Conservation (phyloP, 2,329 filamentous ascomycete genomes). For the Fusarium sp. region DNA sequence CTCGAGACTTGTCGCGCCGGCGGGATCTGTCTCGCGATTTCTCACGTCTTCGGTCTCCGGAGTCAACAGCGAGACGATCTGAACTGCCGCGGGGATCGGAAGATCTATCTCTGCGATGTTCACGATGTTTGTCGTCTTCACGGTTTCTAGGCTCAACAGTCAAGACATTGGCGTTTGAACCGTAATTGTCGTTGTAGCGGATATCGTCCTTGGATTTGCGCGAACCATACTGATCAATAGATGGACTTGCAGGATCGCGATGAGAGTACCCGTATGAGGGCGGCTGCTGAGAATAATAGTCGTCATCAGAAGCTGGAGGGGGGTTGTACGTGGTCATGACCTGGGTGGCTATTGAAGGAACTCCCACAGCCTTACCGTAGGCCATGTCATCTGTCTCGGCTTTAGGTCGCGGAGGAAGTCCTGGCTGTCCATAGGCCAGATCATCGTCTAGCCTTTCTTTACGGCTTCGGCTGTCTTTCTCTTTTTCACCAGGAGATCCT, state of each 20-base stretch:
- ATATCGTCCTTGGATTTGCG: constrained; percentile 39
- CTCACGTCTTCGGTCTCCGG: constrained; percentile 39
- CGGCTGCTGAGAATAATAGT: constrained; percentile 26
- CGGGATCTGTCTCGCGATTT: constrained; percentile 41
- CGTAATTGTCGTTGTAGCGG: constrained; percentile 51
- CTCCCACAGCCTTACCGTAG: constrained; percentile 40
- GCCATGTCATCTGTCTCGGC: constrained; percentile 39
- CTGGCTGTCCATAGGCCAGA: constrained; percentile 61
- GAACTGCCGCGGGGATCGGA: constrained; percentile 33
- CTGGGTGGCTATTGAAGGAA: constrained; percentile 40
- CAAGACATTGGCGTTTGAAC: constrained; percentile 54
- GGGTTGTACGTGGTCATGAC: constrained; percentile 45
- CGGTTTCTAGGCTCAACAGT: constrained; percentile 55
- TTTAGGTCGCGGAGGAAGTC: constrained; percentile 43
- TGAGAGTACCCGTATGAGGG: constrained; percentile 29
- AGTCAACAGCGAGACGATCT: constrained; percentile 40
- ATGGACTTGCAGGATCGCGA: constrained; percentile 29
- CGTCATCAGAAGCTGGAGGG: constrained; percentile 11
- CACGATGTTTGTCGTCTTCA: constrained; percentile 51
- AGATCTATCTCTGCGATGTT: constrained; percentile 49
- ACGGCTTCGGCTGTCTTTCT: constrained; percentile 51
- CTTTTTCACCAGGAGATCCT: constrained; percentile 44
- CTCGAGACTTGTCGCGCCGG: constrained; percentile 43
- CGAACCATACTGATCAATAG: constrained; percentile 34
- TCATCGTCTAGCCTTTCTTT: constrained; percentile 56